Evolutionary conservation across 2,329 filamentous ascomycete species (phyloP).

Genomic region (Xylaria sp.): DNA sequence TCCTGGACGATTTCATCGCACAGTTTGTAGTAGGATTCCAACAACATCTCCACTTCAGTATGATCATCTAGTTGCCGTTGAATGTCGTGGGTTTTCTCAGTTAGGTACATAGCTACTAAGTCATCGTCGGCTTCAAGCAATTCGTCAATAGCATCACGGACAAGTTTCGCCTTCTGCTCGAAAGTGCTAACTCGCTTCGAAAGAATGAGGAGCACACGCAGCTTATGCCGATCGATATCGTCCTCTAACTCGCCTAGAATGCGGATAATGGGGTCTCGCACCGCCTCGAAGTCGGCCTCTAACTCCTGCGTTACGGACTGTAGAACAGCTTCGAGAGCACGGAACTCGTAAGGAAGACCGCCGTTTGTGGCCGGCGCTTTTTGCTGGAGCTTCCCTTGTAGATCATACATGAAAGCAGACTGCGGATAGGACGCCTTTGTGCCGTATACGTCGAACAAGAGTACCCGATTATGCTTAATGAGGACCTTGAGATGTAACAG

Average conservation of each 20-base stretch:
- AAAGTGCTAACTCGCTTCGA: slow-evolving; percentile 97
- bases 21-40: slow-evolving; percentile 98
- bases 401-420: slow-evolving; percentile 96
- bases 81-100: slow-evolving; percentile 82
- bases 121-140: slow-evolving; percentile 96
- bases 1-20: slow-evolving; percentile 98
- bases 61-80: slow-evolving; percentile 84
- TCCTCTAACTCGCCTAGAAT: slow-evolving; percentile 92
- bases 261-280: slow-evolving; percentile 89
- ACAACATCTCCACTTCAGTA: slow-evolving; percentile 94
- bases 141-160: slow-evolving; percentile 94
- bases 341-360: slow-evolving; percentile 91
- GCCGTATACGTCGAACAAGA: slow-evolving; percentile 96
- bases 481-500: slow-evolving; percentile 95
- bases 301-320: slow-evolving; percentile 92
- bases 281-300: slow-evolving; percentile 93
- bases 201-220: slow-evolving; percentile 88
- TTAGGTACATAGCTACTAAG: slow-evolving; percentile 92
- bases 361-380: slow-evolving; percentile 71
- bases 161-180: slow-evolving; percentile 94
- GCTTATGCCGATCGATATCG: slow-evolving; percentile 94
- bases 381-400: slow-evolving; percentile 91
- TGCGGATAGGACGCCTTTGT: slow-evolving; percentile 95
- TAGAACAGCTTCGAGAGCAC: slow-evolving; percentile 92
- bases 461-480: slow-evolving; percentile 92